Percentiles rank a stretch among this genome's conserved stretches.
These are phyloP conservation scores for Talaromyces liani DNA, from an alignment of 495 filamentous ascomycete species.

Conservation along the genomic window DNA sequence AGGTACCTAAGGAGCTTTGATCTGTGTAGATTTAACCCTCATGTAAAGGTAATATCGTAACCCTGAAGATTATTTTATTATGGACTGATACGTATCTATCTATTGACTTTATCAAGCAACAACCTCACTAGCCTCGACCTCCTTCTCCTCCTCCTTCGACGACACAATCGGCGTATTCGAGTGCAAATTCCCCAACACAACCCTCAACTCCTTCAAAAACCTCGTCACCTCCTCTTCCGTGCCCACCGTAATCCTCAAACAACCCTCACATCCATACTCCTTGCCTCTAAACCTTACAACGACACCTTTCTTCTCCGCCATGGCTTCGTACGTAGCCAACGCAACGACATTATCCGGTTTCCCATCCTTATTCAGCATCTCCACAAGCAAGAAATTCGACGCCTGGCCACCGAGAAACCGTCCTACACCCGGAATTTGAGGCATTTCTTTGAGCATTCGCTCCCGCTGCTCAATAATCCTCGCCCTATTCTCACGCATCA, in stretches of 20 bases:
- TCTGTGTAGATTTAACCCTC: background rate
- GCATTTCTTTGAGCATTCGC: slow-evolving; percentile 64
- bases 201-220: slow-evolving; percentile 61
- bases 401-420: slow-evolving; percentile 69
- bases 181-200: slow-evolving; percentile 47
- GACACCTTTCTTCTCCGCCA: slow-evolving; percentile 84
- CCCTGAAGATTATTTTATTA: background rate
- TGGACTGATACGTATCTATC: background rate
- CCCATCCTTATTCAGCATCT: slow-evolving; percentile 62
- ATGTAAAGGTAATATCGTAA: background rate
- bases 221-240: slow-evolving; percentile 77
- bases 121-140: slow-evolving; percentile 21
- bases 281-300: slow-evolving; percentile 91
- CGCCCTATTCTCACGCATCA: slow-evolving; percentile 61
- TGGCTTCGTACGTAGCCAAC: slow-evolving; percentile 66
- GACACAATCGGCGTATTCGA: slow-evolving; percentile 20
- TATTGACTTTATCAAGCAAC: slow-evolving; percentile 8
- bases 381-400: slow-evolving; percentile 86
- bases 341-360: slow-evolving; percentile 72
- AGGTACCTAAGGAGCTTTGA: too few species aligned
- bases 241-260: slow-evolving; percentile 85
- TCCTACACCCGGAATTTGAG: slow-evolving; percentile 70
- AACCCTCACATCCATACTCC: slow-evolving; percentile 82
- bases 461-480: slow-evolving; percentile 70
- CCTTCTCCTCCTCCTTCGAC: slow-evolving; percentile 19